phyloP scores from a whole-genome alignment of 495 filamentous ascomycete genomes.

The Recurvomyces mirabilis region DNA sequence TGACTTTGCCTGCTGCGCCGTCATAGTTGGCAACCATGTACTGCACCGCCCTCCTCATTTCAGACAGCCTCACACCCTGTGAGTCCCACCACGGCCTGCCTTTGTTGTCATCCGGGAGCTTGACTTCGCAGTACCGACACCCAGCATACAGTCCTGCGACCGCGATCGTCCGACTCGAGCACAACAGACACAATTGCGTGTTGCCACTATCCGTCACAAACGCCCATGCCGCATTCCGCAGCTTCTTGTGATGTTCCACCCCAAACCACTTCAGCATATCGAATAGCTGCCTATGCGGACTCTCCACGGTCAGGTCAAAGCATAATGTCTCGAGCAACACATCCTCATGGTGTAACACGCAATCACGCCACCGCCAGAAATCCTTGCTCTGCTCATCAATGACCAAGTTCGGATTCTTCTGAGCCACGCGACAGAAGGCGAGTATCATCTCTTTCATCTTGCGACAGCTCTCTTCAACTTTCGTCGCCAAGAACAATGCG shows the following conservation, averaged over 20 bases:
- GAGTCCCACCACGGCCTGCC: slow-evolving; percentile 84
- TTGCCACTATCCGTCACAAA: slow-evolving; percentile 83
- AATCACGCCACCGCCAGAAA: slow-evolving; percentile 93
- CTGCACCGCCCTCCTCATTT: slow-evolving; percentile 55
- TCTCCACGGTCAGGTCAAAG: slow-evolving; percentile 83
- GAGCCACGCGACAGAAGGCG: slow-evolving; percentile 84
- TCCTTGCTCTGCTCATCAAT: slow-evolving; percentile 95
- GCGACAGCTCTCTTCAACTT: slow-evolving; percentile 89
- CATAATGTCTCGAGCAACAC: slow-evolving; percentile 80
- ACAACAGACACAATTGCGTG: slow-evolving; percentile 75
- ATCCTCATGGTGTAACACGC: slow-evolving; percentile 82
- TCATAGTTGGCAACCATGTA: slow-evolving; percentile 67
- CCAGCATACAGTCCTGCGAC: slow-evolving; percentile 80
- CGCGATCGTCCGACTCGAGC: slow-evolving; percentile 65
- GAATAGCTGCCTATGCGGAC: slow-evolving; percentile 71
- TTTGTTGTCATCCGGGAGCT: slow-evolving; percentile 58
- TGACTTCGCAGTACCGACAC: slow-evolving; percentile 53
- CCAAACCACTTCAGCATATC: slow-evolving; percentile 60
- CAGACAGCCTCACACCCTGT: slow-evolving; percentile 48
- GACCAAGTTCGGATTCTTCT: slow-evolving; percentile 74
- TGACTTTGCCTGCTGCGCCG: slow-evolving; percentile 42
- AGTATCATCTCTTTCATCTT: slow-evolving; percentile 89
- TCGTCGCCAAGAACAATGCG: slow-evolving; percentile 83
- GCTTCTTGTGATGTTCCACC: slow-evolving; percentile 56
- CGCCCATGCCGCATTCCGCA: slow-evolving; percentile 79